These are phyloP conservation scores for Drechmeria coniospora DNA, from an alignment of 2,329 filamentous ascomycete genomes.

Conservation along the genomic window DNA sequence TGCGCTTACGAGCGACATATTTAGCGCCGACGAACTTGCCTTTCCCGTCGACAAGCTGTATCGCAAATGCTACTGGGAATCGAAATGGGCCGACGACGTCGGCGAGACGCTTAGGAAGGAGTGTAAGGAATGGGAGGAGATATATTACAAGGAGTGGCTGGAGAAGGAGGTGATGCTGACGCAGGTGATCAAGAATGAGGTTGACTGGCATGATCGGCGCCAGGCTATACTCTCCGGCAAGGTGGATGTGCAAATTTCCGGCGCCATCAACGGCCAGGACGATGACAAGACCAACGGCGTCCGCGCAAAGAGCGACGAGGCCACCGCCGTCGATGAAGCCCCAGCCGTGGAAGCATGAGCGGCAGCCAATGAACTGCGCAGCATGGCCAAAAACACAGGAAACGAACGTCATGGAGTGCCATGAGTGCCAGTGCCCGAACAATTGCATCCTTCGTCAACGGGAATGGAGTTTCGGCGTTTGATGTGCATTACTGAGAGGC, in stretches of 20 bases:
- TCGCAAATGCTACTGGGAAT: slow-evolving; percentile 53
- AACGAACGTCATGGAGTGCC: too few relatives aligned
- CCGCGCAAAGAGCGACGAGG: slow-evolving; percentile 1
- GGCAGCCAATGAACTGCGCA: too few relatives aligned
- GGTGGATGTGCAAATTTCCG: slow-evolving; percentile 27
- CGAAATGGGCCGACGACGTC: slow-evolving; percentile 59
- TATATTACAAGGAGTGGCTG: slow-evolving; percentile 58
- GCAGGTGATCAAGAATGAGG: slow-evolving; percentile 52
- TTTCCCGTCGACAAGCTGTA: slow-evolving; percentile 45
- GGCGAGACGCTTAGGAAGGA: slow-evolving; percentile 47
- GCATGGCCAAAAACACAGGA: too few relatives aligned
- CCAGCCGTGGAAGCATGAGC: slow-evolving; percentile 3
- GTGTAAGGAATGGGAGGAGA: slow-evolving; percentile 48
- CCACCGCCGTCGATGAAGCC: slow-evolving; percentile 2
- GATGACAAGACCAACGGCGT: slow-evolving; percentile 11
- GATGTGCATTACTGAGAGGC: too few relatives aligned
- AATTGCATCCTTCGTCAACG: too few relatives aligned
- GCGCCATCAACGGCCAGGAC: slow-evolving; percentile 14
- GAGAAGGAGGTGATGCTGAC: slow-evolving; percentile 69
- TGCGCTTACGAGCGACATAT: slow-evolving; percentile 39
- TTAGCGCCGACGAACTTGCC: slow-evolving; percentile 48
- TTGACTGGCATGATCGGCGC: slow-evolving; percentile 46
- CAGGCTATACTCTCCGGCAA: slow-evolving; percentile 35
- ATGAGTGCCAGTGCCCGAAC: too few relatives aligned
- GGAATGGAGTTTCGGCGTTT: too few relatives aligned